Percentiles rank a stretch among this genome's conserved stretches.
These are phyloP conservation scores for Solanum sejunctum DNA, from an alignment of 257 asterid species.

Conservation along the genomic window DNA sequence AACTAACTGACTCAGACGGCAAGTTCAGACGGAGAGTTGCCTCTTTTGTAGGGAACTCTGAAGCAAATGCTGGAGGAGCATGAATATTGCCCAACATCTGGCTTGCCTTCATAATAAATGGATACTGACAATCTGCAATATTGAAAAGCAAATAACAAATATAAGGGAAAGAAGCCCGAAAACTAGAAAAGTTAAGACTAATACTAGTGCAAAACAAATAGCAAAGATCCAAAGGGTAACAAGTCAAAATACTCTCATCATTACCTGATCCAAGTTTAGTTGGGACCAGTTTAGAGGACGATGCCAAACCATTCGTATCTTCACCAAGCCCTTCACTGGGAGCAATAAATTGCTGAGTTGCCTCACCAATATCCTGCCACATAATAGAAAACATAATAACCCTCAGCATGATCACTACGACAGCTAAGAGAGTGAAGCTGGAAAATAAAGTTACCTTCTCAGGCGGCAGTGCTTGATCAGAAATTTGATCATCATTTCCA, in stretches of 20 bases:
- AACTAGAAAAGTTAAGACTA: background rate
- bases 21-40: constrained; percentile 36
- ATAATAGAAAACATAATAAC: background rate
- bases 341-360: constrained; percentile 6
- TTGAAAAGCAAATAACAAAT: background rate
- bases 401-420: background rate
- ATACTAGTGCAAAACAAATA: background rate
- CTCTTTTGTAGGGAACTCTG: constrained; percentile 69
- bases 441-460: constrained; percentile 26
- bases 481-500: constrained; percentile 23
- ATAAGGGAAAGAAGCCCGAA: background rate
- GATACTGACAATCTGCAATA: constrained; percentile 43
- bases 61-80: constrained; percentile 87
- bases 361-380: constrained; percentile 32
- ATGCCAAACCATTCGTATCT: constrained; percentile 10
- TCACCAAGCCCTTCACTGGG: constrained; percentile 18
- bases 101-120: constrained; percentile 61
- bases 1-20: constrained; percentile 38
- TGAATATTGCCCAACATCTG: constrained; percentile 68
- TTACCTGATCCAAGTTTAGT: constrained; percentile 42
- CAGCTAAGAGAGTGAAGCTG: background rate
- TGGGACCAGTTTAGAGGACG: constrained; percentile 28
- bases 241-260: background rate
- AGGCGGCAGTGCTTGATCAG: constrained; percentile 15
- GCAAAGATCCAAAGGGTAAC: background rate